These are phyloP conservation scores for Fusarium vanettenii DNA, from an alignment of 2,329 filamentous ascomycete species.

Conservation along the genomic window DNA sequence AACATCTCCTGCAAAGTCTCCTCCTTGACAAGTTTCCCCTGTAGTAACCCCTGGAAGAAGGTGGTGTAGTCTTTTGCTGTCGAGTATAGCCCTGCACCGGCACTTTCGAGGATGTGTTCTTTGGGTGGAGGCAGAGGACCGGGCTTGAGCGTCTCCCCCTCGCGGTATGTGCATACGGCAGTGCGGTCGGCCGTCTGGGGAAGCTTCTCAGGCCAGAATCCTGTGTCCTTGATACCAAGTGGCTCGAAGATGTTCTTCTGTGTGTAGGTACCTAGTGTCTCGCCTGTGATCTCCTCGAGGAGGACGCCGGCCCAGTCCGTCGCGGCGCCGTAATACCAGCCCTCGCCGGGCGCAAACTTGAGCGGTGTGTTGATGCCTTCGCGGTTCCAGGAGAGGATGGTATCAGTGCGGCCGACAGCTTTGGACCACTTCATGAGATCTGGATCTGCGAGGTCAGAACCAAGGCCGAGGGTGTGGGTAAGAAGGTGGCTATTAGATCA, in stretches of 20 bases:
- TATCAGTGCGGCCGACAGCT: constrained; percentile 47
- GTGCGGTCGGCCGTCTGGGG: constrained; percentile 41
- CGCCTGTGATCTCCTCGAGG: constrained; percentile 54
- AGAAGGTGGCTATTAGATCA: constrained; percentile 52
- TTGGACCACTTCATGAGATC: constrained; percentile 54
- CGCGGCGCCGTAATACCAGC: constrained; percentile 61
- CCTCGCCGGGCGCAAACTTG: constrained; percentile 57
- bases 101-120: constrained; percentile 53
- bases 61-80: constrained; percentile 54
- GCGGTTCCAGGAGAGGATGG: constrained; percentile 47
- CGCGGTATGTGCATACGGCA: constrained; percentile 35
- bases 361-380: constrained; percentile 57
- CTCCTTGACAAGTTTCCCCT: constrained; percentile 45
- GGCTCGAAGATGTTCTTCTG: constrained; percentile 50
- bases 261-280: constrained; percentile 53
- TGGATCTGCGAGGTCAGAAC: constrained; percentile 56
- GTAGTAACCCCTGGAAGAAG: constrained; percentile 50
- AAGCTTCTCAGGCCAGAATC: constrained; percentile 49
- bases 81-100: constrained; percentile 57
- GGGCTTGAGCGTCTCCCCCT: constrained; percentile 34
- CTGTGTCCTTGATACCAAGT: constrained; percentile 51
- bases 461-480: constrained; percentile 61
- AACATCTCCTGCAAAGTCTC: constrained; percentile 52
- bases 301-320: constrained; percentile 61
- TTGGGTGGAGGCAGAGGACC: constrained; percentile 35